phyloP scores from a whole-genome alignment of 2,329 filamentous ascomycete genomes.

The Ophiocordyceps sinensis region DNA sequence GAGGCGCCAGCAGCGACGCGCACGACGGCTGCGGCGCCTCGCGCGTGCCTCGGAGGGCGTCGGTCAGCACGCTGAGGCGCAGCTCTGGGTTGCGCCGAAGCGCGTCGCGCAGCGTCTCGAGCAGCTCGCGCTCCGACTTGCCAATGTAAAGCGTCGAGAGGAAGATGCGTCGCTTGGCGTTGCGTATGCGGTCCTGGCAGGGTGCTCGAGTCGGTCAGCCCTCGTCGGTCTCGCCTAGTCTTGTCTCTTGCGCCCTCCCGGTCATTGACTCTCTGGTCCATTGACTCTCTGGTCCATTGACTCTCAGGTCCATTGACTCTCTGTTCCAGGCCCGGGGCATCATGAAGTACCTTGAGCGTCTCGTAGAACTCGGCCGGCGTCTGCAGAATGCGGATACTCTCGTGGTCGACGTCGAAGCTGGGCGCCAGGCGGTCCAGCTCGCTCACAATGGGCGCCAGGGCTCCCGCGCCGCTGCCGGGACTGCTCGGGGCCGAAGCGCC shows the following conservation, averaged over 20 bases:
- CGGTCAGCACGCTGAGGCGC: conserved; percentile 77
- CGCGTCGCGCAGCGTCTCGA: conserved; percentile 62
- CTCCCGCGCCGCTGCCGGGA: conserved; percentile 13
- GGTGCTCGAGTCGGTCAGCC: not conserved
- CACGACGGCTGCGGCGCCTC: conserved; percentile 77
- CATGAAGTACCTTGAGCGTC: conserved; percentile 63
- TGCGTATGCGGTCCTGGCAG: conserved; percentile 59
- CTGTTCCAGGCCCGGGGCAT: not conserved
- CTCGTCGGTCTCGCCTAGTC: not conserved
- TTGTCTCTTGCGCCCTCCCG: not conserved
- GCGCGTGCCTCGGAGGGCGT: conserved; percentile 79
- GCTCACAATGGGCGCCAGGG: conserved; percentile 39
- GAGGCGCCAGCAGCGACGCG: conserved; percentile 71
- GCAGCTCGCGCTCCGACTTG: conserved; percentile 79
- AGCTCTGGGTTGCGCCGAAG: conserved; percentile 61
- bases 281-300: no score
- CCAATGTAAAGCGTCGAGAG: conserved; percentile 96
- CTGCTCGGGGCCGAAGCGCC: conserved; percentile 15
- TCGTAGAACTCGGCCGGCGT: conserved; percentile 84
- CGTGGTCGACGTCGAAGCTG: conserved; percentile 73
- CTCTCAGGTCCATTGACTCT: no score
- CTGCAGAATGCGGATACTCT: conserved; percentile 64
- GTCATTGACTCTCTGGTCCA: no score
- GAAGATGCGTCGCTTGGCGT: conserved; percentile 68
- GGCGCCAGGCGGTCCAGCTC: conserved; percentile 84